Percentiles rank a stretch among this genome's conserved stretches.
Conservation (phyloP, 495 filamentous ascomycete genomes). For the Aspergillus cristatus region DNA sequence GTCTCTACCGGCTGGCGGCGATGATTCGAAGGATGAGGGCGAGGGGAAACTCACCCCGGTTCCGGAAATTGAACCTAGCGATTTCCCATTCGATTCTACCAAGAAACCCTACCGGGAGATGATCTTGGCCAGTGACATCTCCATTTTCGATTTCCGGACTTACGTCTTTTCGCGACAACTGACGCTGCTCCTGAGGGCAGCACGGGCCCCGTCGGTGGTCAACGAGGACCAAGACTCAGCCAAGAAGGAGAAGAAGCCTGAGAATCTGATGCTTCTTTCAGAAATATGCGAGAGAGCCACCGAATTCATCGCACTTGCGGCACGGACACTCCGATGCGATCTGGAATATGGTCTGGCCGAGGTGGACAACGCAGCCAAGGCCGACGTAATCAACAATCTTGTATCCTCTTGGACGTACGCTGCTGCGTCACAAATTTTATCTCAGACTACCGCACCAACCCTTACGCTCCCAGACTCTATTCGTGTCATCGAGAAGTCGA, state of each 20-base stretch:
- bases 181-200: slow-evolving; percentile 71
- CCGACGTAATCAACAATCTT: slow-evolving; percentile 64
- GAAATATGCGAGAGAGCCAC: slow-evolving; percentile 72
- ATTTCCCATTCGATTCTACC: slow-evolving; percentile 54
- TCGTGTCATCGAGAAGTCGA: slow-evolving; percentile 23
- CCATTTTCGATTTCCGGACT: slow-evolving; percentile 91
- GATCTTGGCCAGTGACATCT: slow-evolving; percentile 92
- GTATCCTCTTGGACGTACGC: slow-evolving; percentile 80
- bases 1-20: slow-evolving; percentile 1
- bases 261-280: slow-evolving; percentile 66
- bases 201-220: slow-evolving; percentile 45
- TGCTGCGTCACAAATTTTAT: slow-evolving; percentile 65
- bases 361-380: slow-evolving; percentile 23
- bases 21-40: slow-evolving; percentile 2
- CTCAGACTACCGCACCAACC: slow-evolving; percentile 62
- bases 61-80: slow-evolving; percentile 24
- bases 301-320: slow-evolving; percentile 70
- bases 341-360: slow-evolving; percentile 36
- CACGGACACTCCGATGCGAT: slow-evolving; percentile 69
- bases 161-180: slow-evolving; percentile 92
- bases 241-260: slow-evolving; percentile 42
- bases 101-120: slow-evolving; percentile 85
- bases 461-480: slow-evolving; percentile 57
- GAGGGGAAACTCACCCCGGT: slow-evolving; percentile 13
- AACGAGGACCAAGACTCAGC: slow-evolving; percentile 11